These are phyloP conservation scores for Corylus avellana DNA, from an alignment of 306 rosid genomes.

Conservation along the genomic window DNA sequence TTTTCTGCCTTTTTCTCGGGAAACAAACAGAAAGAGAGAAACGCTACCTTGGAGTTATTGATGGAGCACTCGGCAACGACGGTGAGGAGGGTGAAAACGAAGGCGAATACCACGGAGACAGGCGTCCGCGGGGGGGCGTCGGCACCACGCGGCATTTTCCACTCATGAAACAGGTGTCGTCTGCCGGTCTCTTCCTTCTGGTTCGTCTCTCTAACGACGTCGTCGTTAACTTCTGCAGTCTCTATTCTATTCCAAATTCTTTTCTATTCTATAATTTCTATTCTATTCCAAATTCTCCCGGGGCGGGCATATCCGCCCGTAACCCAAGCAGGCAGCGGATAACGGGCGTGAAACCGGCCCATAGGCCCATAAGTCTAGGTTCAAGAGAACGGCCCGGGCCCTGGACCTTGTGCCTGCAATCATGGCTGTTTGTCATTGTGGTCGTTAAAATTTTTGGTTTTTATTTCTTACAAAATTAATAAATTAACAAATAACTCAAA, in stretches of 20 bases:
- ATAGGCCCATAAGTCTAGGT: too few relatives aligned
- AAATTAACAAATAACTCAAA: too few relatives aligned
- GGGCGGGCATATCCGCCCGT: too few relatives aligned
- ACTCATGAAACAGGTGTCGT: background rate
- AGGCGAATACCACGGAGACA: constrained; percentile 36
- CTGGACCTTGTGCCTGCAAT: too few relatives aligned
- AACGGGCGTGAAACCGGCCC: too few relatives aligned
- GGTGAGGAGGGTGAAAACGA: constrained; percentile 37
- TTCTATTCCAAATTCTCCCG: too few relatives aligned
- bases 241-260: background rate
- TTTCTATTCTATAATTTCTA: background rate
- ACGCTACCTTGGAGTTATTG: constrained; percentile 46
- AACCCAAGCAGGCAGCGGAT: too few relatives aligned
- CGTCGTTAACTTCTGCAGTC: background rate
- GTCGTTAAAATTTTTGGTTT: too few relatives aligned
- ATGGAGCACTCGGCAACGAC: constrained; percentile 38
- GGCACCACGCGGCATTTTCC: constrained; percentile 16
- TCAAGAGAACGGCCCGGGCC: too few relatives aligned
- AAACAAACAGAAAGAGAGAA: background rate
- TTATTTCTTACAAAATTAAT: too few relatives aligned
- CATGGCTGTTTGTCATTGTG: too few relatives aligned
- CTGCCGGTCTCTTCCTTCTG: background rate
- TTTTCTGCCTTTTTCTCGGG: background rate
- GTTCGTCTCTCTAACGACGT: background rate
- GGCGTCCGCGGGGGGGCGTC: constrained; percentile 21